Percentiles rank a stretch among this genome's conserved stretches.
Evolutionary conservation across 1,284 basidiomycete species (phyloP).

Genomic region (Tylopilus sp.): DNA sequence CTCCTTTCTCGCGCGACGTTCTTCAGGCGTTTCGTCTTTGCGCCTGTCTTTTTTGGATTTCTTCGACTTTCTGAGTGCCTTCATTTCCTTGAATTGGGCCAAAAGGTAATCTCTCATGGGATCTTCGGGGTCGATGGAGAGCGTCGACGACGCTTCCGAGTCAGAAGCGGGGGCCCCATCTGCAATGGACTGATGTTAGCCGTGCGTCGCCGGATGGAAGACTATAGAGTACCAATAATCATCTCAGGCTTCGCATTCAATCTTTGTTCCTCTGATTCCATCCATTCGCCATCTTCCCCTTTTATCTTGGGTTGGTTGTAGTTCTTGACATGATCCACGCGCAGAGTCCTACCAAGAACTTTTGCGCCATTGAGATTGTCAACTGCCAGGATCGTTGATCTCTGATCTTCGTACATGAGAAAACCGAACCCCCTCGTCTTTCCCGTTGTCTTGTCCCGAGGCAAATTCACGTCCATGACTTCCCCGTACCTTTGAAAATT

Average conservation of each 20-base stretch:
- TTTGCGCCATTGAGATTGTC: conserved; percentile 97
- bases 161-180: conserved; percentile 55
- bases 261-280: conserved; percentile 80
- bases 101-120: conserved; percentile 93
- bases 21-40: conserved; percentile 74
- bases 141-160: conserved; percentile 60
- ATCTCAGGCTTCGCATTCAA: conserved; percentile 79
- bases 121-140: conserved; percentile 88
- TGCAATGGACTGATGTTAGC: conserved; percentile 21
- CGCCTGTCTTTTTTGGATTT: conserved; percentile 54
- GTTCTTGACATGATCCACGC: conserved; percentile 92
- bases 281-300: conserved; percentile 82
- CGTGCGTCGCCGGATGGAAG: conserved; percentile 1
- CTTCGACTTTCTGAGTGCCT: conserved; percentile 55
- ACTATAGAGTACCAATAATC: conserved; percentile 49
- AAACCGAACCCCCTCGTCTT: conserved; percentile 92
- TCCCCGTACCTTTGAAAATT: conserved; percentile 75
- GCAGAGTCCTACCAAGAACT: conserved; percentile 79
- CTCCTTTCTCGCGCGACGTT: conserved; percentile 63
- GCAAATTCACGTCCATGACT: conserved; percentile 91
- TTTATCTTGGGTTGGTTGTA: conserved; percentile 86
- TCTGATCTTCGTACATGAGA: conserved; percentile 98
- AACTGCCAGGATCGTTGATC: conserved; percentile 92
- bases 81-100: conserved; percentile 63
- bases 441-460: conserved; percentile 85